A percentile compares a stretch with the other conserved stretches of the same genome.
These are phyloP conservation scores for Colletotrichum cordylinicola DNA, from an alignment of 2,329 filamentous ascomycete species.

Conservation along the genomic window DNA sequence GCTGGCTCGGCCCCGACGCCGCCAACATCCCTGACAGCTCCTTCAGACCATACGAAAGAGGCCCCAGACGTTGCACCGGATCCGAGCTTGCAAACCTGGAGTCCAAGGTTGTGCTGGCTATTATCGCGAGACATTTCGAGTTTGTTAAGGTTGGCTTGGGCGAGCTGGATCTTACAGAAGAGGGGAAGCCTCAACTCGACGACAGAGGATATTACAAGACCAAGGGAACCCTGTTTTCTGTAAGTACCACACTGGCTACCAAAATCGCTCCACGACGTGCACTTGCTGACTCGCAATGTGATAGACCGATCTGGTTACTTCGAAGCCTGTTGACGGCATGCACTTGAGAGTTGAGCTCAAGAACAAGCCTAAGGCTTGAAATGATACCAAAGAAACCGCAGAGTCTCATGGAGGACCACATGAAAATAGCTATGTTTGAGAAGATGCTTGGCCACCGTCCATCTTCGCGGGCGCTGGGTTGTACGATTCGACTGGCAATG, in stretches of 20 bases:
- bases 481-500: not conserved
- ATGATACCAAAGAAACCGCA: not conserved
- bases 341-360: slow-evolving; percentile 7
- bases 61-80: slow-evolving; percentile 6
- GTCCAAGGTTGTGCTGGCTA: not conserved
- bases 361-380: not conserved
- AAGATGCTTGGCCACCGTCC: not conserved
- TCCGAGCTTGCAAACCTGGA: slow-evolving; percentile 13
- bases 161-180: slow-evolving; percentile 9
- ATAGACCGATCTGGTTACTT: slow-evolving; percentile 10
- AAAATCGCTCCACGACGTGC: not conserved
- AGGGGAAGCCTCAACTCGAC: not conserved
- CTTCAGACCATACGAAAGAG: slow-evolving; percentile 10
- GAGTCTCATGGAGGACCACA: not conserved
- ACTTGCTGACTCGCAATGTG: not conserved
- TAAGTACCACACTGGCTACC: not conserved
- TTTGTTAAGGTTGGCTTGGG: slow-evolving; percentile 16
- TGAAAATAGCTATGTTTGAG: not conserved
- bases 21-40: slow-evolving; percentile 9
- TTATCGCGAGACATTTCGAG: slow-evolving; percentile 6
- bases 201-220: slow-evolving; percentile 17
- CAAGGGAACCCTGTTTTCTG: slow-evolving; percentile 10
- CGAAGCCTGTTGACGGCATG: slow-evolving; percentile 16
- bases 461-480: not conserved
- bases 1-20: slow-evolving; percentile 34